Percentiles rank a stretch among this genome's conserved stretches.
These are phyloP conservation scores for Neophaeococcomyces aloes DNA, from an alignment of 2,329 filamentous ascomycete species.

Conservation along the genomic window DNA sequence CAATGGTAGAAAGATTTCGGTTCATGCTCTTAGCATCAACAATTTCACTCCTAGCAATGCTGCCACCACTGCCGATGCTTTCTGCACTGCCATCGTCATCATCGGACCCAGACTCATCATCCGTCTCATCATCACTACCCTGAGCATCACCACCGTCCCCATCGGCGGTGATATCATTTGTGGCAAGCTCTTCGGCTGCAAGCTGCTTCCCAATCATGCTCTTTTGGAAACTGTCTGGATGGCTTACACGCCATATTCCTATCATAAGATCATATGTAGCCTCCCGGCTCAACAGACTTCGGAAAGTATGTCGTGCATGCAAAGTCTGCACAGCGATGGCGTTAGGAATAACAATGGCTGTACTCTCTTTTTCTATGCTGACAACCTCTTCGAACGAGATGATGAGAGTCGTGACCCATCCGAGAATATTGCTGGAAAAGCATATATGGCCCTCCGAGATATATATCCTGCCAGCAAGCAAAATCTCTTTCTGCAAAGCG, in stretches of 20 bases:
- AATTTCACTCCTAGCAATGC: conserved; percentile 44
- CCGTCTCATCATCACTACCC: conserved; percentile 58
- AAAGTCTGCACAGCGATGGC: conserved; percentile 93
- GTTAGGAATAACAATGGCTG: conserved; percentile 90
- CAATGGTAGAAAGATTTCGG: conserved; percentile 59
- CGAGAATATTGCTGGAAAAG: conserved; percentile 97
- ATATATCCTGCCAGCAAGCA: conserved; percentile 86
- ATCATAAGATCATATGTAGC: conserved; percentile 95
- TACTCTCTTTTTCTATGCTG: conserved; percentile 92
- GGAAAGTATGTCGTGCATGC: conserved; percentile 90
- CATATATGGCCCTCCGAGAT: conserved; percentile 96
- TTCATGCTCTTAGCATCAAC: conserved; percentile 44
- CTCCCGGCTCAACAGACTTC: conserved; percentile 86
- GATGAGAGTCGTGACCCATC: conserved; percentile 93
- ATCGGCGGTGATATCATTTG: conserved; percentile 78
- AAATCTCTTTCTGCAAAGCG: conserved; percentile 86
- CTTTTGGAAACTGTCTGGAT: conserved; percentile 75
- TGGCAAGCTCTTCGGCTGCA: conserved; percentile 61
- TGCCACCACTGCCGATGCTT: conserved; percentile 46
- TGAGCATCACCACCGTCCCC: conserved; percentile 41
- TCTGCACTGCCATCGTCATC: conserved; percentile 46
- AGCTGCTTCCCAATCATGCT: conserved; percentile 72
- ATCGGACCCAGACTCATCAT: conserved; percentile 60
- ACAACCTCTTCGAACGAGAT: conserved; percentile 98
- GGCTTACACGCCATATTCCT: conserved; percentile 95